These are phyloP conservation scores for Blepharisma japonicum DNA, from an alignment of 73 alveolate genomes.

Conservation along the genomic window DNA sequence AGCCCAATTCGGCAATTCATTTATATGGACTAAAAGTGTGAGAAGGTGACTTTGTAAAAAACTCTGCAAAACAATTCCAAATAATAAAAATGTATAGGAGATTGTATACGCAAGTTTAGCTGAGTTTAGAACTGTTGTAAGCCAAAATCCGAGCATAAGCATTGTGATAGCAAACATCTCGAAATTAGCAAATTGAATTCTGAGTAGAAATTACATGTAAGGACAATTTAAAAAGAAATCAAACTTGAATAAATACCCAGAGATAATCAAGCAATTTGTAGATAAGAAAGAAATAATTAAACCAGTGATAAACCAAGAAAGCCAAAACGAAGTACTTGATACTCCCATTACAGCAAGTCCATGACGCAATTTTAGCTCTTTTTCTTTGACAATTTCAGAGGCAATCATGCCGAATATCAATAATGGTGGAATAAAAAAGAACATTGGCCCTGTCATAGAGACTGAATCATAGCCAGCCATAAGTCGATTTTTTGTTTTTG, in stretches of 20 bases:
- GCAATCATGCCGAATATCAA: conserved; percentile 43
- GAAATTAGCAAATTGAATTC: background rate
- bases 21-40: background rate
- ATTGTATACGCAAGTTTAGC: conserved; percentile 12
- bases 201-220: background rate
- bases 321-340: conserved; percentile 52
- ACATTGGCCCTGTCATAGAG: conserved; percentile 51
- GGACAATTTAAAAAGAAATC: background rate
- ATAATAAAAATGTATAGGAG: background rate
- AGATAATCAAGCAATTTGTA: background rate
- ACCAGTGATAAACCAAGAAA: conserved; percentile 53
- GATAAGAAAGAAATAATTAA: conserved; percentile 29
- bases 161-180: background rate
- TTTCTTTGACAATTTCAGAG: conserved; percentile 64
- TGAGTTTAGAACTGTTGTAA: background rate
- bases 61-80: conserved; percentile 5
- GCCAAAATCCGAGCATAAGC: background rate
- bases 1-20: background rate
- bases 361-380: conserved; percentile 54
- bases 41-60: background rate
- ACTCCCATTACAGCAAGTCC: conserved; percentile 59
- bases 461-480: conserved; percentile 47
- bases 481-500: conserved; percentile 46
- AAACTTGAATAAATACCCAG: background rate
- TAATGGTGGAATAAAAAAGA: conserved; percentile 54